Conservation (phyloP, 306 rosid genomes). For the Begonia loranthoides region DNA sequence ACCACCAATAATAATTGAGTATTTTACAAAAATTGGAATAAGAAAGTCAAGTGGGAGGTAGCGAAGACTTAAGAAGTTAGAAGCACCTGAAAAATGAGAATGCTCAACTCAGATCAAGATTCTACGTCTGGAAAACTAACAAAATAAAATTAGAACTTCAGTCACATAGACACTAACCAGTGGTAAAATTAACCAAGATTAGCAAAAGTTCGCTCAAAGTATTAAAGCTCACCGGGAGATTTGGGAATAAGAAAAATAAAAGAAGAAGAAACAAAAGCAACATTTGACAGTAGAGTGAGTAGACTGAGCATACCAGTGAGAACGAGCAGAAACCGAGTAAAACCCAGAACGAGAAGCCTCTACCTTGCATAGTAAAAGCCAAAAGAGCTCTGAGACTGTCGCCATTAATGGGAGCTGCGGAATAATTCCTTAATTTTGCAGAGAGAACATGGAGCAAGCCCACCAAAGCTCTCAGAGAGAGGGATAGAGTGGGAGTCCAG, state of each 20-base stretch:
- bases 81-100: background rate
- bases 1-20: conserved; percentile 2
- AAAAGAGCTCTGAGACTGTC: background rate
- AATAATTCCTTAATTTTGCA: too few species aligned
- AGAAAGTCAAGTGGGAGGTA: background rate
- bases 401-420: too few species aligned
- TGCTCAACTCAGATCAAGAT: background rate
- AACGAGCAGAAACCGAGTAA: conserved; percentile 5
- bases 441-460: too few species aligned
- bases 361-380: background rate
- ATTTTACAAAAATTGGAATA: conserved; percentile 3
- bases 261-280: background rate
- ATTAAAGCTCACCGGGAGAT: background rate
- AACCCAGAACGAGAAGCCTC: conserved; percentile 7
- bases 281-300: conserved; percentile 5
- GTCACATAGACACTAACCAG: too few species aligned
- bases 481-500: background rate
- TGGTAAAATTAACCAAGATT: too few species aligned
- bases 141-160: too few species aligned
- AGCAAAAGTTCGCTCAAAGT: too few species aligned
- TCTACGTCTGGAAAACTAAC: background rate
- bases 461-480: background rate
- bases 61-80: background rate
- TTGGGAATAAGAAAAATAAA: background rate
- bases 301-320: conserved; percentile 9